Base-by-base conservation (phyloP, 768 basidiomycete species). In the Lactarius akahatsu region DNA sequence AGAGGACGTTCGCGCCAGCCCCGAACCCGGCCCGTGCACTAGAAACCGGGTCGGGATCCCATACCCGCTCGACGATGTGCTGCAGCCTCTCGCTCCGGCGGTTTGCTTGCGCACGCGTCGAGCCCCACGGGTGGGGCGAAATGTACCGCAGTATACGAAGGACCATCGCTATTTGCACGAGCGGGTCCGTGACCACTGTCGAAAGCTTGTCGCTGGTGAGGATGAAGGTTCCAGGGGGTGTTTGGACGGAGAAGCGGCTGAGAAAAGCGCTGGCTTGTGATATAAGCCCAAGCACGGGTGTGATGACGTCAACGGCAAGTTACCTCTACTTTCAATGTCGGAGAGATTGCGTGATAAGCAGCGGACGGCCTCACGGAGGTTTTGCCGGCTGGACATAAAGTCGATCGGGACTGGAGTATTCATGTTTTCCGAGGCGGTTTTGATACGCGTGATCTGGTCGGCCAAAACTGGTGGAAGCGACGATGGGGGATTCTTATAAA, bases 41-140 rank as follows among this genome's bases (percentile, higher is more conserved):
- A 50, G 69, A 73, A 41, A 69, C 60, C 50, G 55, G 75, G 23
- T 79, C 62, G 10, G 73, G 72, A 4, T 72, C 58, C 83, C 85
- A 90, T 7, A 92, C 67, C 7, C 76, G 77, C 15, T 74, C 58
- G 23, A 83, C 73, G 64, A 92, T 84, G 43, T 79, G 79, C 1
- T 77, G 68, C 34, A 89, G 73, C 59, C 81, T 82, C 7, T 63
- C 68, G 47, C 72, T 74, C 10, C 84, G 81, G 40, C 92, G 82
- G 65, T 82, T 76, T 2, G 81, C 85, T 69, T 91, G 86, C 2
- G 91, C 84, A 9, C 79, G 82, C 20, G 82, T 71, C 57, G 85
- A 85, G 5, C 92, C 92, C 92, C 92, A 94, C 2, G 90, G 88
- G 45, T 83, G 78, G 55, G 85, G 87, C 0, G 92, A 93, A 50